Evolutionary conservation across 352 stramenopile species (phyloP), one percentile per base, ranked within the genome.

Genomic region (Phytophthora citricola): DNA sequence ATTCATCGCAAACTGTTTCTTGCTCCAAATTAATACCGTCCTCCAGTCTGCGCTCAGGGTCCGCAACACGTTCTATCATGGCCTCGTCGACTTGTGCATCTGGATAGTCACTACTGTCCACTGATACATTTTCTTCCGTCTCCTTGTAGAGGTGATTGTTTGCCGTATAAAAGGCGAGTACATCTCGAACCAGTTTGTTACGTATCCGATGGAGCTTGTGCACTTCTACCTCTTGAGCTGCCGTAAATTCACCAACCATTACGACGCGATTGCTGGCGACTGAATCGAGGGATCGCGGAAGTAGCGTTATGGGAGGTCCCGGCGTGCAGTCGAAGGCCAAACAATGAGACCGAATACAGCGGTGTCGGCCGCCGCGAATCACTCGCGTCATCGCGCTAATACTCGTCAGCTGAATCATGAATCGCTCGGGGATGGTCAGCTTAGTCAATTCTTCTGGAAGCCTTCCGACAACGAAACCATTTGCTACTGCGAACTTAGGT

Each of bases 311-410:
- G 1, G 15, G 34, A 15, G 56, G 56, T 0, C 34, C 56, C 4
- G 36, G 45, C 8, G 24, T 56, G 14, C 45, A 63, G 17, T 63
- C 44, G 41, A 55, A 55, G 2, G 32, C 55, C 14, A 63, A 39
- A 32, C 44, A 63, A 40, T 63, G 44, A 6, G 56, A 63, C 1
- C 45, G 56, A 36, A 63, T 50, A 45, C 34, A 51, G 27, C 36
- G 22, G 31, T 63, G 45, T 4, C 24, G 7, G 11, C 45, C 44
- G 38, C 56, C 56, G 12, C 56, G 45, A 45, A 63, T 56, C 5
- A 51, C 56, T 7, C 56, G 34, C 2, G 56, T 50, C 24, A 56
- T 48, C 22, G 56, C 56, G n/a, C 9, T n/a, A 48, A 63, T 15
- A 9, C 45, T 2, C 3, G 5, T n/a, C 1, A 63, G 44, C 34